Evolutionary conservation across 768 basidiomycete species (phyloP).

Genomic region (Suillus subaureus): DNA sequence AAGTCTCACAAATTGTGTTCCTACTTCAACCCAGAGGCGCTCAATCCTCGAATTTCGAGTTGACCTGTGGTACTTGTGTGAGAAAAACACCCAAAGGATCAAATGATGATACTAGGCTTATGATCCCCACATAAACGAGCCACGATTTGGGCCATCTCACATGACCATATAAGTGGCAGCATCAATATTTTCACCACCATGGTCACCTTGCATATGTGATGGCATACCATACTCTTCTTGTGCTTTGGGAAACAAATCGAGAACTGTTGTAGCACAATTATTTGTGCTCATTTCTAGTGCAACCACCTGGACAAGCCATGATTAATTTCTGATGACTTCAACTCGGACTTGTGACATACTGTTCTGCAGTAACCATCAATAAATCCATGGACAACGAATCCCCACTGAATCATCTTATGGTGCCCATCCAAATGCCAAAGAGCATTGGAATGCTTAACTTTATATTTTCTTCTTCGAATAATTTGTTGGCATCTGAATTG

Average conservation of each 20-base stretch:
- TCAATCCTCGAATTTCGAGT: constrained; percentile 48
- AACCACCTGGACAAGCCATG: constrained; percentile 24
- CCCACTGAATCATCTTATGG: constrained; percentile 28
- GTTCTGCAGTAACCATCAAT: constrained; percentile 33
- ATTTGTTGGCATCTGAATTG: not conserved
- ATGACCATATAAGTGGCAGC: constrained; percentile 32
- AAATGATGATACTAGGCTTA: constrained; percentile 13
- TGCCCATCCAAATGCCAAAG: constrained; percentile 29
- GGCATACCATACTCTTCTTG: constrained; percentile 19
- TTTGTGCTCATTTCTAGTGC: constrained; percentile 25
- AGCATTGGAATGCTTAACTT: constrained; percentile 15
- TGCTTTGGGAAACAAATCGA: constrained; percentile 23
- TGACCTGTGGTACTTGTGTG: constrained; percentile 22
- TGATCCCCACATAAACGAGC: constrained; percentile 33
- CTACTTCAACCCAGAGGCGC: constrained; percentile 46
- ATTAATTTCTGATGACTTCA: no score
- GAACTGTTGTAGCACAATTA: constrained; percentile 29
- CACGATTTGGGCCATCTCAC: constrained; percentile 21
- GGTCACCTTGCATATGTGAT: constrained; percentile 29
- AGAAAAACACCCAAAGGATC: not conserved
- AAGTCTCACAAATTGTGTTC: constrained; percentile 36
- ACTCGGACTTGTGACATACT: constrained; percentile 21
- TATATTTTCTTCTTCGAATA: constrained; percentile 14
- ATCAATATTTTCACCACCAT: constrained; percentile 32
- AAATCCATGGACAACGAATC: constrained; percentile 28